phyloP scores from a whole-genome alignment of 2,329 filamentous ascomycete genomes.

The Graphilbum ipis-grandicollis region DNA sequence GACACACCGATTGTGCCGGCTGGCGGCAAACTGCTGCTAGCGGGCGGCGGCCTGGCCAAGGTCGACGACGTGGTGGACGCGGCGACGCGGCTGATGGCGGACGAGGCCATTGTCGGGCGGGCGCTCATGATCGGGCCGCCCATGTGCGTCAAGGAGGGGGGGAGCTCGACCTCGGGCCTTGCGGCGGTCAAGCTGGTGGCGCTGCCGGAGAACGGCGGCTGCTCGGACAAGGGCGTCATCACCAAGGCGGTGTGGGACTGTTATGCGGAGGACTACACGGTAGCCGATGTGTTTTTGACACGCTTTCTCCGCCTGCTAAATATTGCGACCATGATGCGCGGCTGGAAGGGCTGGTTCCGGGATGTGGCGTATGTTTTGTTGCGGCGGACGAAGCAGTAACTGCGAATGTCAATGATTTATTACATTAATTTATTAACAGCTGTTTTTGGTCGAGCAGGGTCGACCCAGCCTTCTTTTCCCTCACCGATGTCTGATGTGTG shows the following conservation, averaged over 20 bases:
- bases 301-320: conserved; percentile 38
- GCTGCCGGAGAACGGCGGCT: neutral
- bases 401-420: too few species aligned
- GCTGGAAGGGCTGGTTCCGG: conserved; percentile 32
- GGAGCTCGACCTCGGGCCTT: too few species aligned
- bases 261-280: conserved; percentile 39
- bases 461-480: too few species aligned
- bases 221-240: neutral
- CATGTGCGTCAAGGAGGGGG: conserved; percentile 24
- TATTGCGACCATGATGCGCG: conserved; percentile 25
- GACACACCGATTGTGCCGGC: conserved; percentile 37
- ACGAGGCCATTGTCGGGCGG: conserved; percentile 36
- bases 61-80: conserved; percentile 45
- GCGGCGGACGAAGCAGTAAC: too few species aligned
- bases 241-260: conserved; percentile 39
- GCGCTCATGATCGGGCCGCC: conserved; percentile 40
- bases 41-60: conserved; percentile 34
- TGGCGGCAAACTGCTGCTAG: conserved; percentile 31
- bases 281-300: conserved; percentile 36
- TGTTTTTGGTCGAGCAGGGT: too few species aligned
- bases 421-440: too few species aligned
- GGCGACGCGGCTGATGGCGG: conserved; percentile 40
- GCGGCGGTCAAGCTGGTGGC: conserved; percentile 10
- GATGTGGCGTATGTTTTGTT: conserved; percentile 15
- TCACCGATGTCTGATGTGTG: too few species aligned